phyloP scores from a whole-genome alignment of 1,284 basidiomycete species.

The Leccinum pseudoinsigne region DNA sequence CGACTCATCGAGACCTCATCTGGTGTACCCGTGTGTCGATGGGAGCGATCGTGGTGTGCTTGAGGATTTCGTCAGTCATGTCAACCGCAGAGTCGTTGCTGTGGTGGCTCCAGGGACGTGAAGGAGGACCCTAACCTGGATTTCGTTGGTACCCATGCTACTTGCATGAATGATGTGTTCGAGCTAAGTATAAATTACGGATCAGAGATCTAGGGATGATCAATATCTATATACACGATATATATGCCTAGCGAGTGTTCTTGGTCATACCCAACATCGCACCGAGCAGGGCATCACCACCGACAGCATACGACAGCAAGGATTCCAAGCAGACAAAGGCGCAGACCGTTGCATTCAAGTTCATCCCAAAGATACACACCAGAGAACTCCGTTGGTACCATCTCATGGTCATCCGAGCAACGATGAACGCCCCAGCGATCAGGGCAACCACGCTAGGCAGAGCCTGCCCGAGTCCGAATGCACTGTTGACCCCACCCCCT shows the following conservation, averaged over 20 bases:
- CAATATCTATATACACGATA: no score
- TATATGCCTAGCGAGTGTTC: slow-evolving; percentile 2
- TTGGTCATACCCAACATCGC: neutral
- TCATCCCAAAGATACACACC: neutral
- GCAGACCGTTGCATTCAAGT: slow-evolving; percentile 8
- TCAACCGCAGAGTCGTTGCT: slow-evolving; percentile 38
- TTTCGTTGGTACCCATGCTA: neutral
- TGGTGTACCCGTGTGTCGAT: slow-evolving; percentile 58
- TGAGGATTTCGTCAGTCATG: slow-evolving; percentile 68
- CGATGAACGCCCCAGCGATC: slow-evolving; percentile 19
- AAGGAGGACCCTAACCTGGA: neutral
- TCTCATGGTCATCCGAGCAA: slow-evolving; percentile 7
- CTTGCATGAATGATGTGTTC: neutral
- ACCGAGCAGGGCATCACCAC: slow-evolving; percentile 1
- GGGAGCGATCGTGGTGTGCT: slow-evolving; percentile 62
- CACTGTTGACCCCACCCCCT: neutral
- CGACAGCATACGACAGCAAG: slow-evolving; percentile 10
- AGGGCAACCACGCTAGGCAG: slow-evolving; percentile 14
- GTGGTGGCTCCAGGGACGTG: slow-evolving; percentile 1
- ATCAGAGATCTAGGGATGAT: no score
- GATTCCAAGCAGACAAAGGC: slow-evolving; percentile 17
- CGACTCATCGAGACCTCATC: no score
- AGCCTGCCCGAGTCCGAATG: slow-evolving; percentile 10
- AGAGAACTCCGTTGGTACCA: slow-evolving; percentile 1
- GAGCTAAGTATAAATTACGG: no score